Evolutionary conservation across 2,329 filamentous ascomycete species (phyloP).

Genomic region (Furcasterigmium sp.): DNA sequence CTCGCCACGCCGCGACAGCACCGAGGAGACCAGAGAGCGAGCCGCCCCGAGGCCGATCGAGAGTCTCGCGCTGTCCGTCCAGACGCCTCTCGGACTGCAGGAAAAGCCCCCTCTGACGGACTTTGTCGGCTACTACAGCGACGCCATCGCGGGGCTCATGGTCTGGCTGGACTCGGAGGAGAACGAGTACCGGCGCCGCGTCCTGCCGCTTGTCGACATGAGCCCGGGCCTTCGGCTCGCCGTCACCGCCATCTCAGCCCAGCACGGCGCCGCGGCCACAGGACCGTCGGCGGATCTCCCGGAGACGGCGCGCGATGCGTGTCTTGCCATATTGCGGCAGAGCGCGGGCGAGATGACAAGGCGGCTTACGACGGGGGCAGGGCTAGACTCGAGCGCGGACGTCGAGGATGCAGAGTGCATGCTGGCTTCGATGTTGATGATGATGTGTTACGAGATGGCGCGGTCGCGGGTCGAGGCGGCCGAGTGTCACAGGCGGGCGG

Average conservation of each 20-base stretch:
- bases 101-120: conserved; percentile 10
- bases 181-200: conserved; percentile 20
- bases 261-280: conserved; percentile 14
- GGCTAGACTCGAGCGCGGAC: conserved; percentile 15
- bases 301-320: conserved; percentile 20
- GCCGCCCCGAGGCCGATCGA: too few relatives aligned
- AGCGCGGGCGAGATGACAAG: conserved; percentile 16
- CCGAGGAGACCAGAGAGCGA: too few relatives aligned
- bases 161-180: conserved; percentile 23
- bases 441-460: conserved; percentile 22
- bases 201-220: conserved; percentile 18
- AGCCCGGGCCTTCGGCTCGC: conserved; percentile 20
- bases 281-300: conserved; percentile 13
- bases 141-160: conserved; percentile 22
- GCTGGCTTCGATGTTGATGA: conserved; percentile 20
- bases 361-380: conserved; percentile 13
- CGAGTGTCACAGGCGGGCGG: conserved; percentile 21
- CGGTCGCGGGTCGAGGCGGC: conserved; percentile 17
- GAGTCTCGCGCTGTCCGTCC: too few relatives aligned
- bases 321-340: conserved; percentile 16
- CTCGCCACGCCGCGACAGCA: too few relatives aligned
- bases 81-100: too few relatives aligned
- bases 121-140: conserved; percentile 22
- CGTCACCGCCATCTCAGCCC: conserved; percentile 20
- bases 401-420: conserved; percentile 22